A percentile compares a stretch with the other conserved stretches of the same genome.
These are phyloP conservation scores for Yarrowia divulgata DNA, from an alignment of 805 yeast species.

Conservation along the genomic window DNA sequence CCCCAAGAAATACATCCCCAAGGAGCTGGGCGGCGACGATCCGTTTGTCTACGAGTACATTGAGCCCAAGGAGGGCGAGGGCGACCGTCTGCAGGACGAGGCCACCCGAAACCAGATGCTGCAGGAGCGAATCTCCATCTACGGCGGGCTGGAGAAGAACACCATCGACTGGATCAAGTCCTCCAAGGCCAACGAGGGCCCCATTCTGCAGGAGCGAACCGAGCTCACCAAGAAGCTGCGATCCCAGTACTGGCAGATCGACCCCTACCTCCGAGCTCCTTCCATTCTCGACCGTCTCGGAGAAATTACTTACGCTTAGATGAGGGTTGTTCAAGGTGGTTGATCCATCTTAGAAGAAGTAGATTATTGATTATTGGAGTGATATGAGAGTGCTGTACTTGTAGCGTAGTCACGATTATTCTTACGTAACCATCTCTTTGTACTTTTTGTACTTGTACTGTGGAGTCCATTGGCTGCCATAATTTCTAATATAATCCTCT, in stretches of 20 bases:
- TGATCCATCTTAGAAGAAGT: background rate
- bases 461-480: slow-evolving; percentile 7
- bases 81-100: slow-evolving; percentile 56
- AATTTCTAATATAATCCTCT: background rate
- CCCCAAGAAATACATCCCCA: slow-evolving; percentile 66
- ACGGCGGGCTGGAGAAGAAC: slow-evolving; percentile 62
- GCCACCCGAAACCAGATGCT: slow-evolving; percentile 57
- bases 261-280: slow-evolving; percentile 82
- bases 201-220: slow-evolving; percentile 56
- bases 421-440: background rate
- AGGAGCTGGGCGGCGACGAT: slow-evolving; percentile 77
- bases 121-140: slow-evolving; percentile 62
- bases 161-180: slow-evolving; percentile 78
- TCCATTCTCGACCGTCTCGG: slow-evolving; percentile 82
- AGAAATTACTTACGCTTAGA: slow-evolving; percentile 53
- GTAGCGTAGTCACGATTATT: too few species aligned
- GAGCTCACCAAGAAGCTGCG: slow-evolving; percentile 61
- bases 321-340: background rate
- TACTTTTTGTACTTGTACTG: background rate
- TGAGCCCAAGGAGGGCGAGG: slow-evolving; percentile 66
- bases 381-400: too few species aligned
- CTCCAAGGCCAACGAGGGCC: slow-evolving; percentile 57
- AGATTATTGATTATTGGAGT: background rate
- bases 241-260: slow-evolving; percentile 70
- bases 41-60: slow-evolving; percentile 64